phyloP scores from a whole-genome alignment of 164 flowering plant genomes.

The Aristolochia contorta region DNA sequence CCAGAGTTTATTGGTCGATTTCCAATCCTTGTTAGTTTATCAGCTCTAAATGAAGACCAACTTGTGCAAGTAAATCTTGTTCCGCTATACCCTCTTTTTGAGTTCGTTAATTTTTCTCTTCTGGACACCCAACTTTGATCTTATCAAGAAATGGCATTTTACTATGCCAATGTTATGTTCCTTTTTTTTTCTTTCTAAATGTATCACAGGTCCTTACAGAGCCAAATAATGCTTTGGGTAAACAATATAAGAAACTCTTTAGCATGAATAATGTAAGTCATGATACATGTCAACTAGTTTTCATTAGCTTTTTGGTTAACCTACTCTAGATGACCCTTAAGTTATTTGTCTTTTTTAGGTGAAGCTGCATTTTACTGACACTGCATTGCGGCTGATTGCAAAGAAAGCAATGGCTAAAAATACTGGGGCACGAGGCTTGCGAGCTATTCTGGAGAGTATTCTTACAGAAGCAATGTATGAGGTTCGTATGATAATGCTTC shows the following conservation, averaged over 20 bases:
- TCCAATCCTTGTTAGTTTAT: conserved; percentile 84
- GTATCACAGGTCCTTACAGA: conserved; percentile 65
- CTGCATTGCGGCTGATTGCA: conserved; percentile 68
- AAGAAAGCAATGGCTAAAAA: conserved; percentile 84
- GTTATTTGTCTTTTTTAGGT: conserved; percentile 37
- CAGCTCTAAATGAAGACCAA: conserved; percentile 89
- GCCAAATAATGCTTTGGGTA: conserved; percentile 96
- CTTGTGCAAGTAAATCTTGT: conserved; percentile 67
- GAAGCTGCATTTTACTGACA: conserved; percentile 81
- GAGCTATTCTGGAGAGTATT: conserved; percentile 74
- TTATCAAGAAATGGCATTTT: no score
- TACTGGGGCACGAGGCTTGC: conserved; percentile 96
- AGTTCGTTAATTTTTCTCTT: neutral
- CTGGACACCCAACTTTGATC: no score
- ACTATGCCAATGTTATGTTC: no score
- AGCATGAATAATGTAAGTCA: conserved; percentile 84
- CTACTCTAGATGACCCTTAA: neutral
- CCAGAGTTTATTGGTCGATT: conserved; percentile 99
- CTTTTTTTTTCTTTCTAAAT: no score
- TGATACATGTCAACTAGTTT: neutral
- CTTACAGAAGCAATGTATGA: conserved; percentile 98
- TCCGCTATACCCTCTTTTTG: neutral
- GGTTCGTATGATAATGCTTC: conserved; percentile 24
- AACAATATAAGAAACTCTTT: conserved; percentile 92
- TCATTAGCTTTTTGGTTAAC: neutral